Percentiles rank a stretch among this genome's conserved stretches.
Evolutionary conservation across 1,284 basidiomycete genomes (phyloP).

Genomic region (Athelia sp.): DNA sequence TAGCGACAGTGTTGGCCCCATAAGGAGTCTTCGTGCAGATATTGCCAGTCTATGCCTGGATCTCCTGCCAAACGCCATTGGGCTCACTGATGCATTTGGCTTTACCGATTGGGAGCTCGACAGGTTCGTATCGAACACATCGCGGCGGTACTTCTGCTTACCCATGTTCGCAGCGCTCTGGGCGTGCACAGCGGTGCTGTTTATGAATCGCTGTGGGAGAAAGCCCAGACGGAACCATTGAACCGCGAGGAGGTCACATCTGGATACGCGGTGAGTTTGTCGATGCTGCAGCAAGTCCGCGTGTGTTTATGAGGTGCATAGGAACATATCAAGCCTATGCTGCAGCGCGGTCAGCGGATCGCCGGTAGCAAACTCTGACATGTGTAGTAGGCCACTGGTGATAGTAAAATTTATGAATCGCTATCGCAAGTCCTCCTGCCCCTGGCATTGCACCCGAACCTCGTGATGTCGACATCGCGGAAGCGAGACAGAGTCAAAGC

Average conservation of each 20-base stretch:
- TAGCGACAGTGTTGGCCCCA: constrained; percentile 34
- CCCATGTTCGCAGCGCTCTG: constrained; percentile 37
- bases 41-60: constrained; percentile 46
- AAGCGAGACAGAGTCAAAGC: too few species aligned
- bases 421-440: too few species aligned
- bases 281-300: too few species aligned
- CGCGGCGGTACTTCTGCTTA: background rate
- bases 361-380: constrained; percentile 12
- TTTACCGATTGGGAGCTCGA: constrained; percentile 77
- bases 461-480: too few species aligned
- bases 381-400: too few species aligned
- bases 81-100: constrained; percentile 70
- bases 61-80: constrained; percentile 65
- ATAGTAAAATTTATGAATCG: too few species aligned
- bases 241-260: constrained; percentile 48
- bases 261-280: constrained; percentile 45
- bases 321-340: constrained; percentile 44
- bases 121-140: constrained; percentile 35
- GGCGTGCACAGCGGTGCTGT: constrained; percentile 65
- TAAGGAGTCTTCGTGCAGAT: constrained; percentile 47
- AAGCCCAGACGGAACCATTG: constrained; percentile 60
- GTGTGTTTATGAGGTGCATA: constrained; percentile 11
- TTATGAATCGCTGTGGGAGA: constrained; percentile 65
- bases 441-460: too few species aligned
- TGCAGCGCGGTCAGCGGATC: constrained; percentile 37